Percentiles rank a stretch among this genome's conserved stretches.
Conservation (phyloP, 2,329 filamentous ascomycete genomes). For the Ophiostoma novo-ulmi region DNA sequence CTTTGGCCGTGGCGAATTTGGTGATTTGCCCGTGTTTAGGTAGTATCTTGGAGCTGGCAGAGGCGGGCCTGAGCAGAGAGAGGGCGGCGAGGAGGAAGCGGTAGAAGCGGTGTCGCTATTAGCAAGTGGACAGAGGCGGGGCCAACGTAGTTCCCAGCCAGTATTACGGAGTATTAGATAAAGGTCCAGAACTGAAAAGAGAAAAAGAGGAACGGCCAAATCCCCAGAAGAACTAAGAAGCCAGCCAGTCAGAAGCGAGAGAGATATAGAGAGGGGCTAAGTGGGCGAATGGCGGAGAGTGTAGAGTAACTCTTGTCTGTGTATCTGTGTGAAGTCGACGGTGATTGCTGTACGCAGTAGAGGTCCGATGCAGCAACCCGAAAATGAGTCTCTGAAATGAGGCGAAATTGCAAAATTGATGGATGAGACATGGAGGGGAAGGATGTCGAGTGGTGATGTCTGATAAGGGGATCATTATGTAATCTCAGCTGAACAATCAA, state of each 20-base stretch:
- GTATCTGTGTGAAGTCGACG: background rate
- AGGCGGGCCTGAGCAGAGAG: background rate
- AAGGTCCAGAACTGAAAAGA: background rate
- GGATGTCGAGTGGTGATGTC: slow-evolving; percentile 2
- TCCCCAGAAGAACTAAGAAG: background rate
- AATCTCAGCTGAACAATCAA: background rate
- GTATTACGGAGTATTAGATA: background rate
- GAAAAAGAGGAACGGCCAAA: background rate
- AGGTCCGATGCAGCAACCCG: background rate
- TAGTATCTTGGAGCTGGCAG: background rate
- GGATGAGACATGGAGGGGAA: background rate
- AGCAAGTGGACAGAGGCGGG: background rate
- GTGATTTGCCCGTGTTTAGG: background rate
- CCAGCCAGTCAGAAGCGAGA: slow-evolving; percentile 8
- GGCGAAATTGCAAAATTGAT: background rate
- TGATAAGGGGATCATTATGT: background rate
- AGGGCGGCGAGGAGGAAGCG: background rate
- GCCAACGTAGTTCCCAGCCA: background rate
- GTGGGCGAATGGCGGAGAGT: background rate
- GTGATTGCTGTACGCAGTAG: background rate
- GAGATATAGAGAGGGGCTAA: slow-evolving; percentile 5
- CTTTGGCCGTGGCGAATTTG: slow-evolving; percentile 4
- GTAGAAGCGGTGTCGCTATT: slow-evolving; percentile 13
- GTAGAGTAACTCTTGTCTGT: background rate
- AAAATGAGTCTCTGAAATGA: background rate